A percentile compares a stretch with the other conserved stretches of the same genome.
Evolutionary conservation across 139 green algal species (phyloP).

Genomic region (Coccomyxa sp.): DNA sequence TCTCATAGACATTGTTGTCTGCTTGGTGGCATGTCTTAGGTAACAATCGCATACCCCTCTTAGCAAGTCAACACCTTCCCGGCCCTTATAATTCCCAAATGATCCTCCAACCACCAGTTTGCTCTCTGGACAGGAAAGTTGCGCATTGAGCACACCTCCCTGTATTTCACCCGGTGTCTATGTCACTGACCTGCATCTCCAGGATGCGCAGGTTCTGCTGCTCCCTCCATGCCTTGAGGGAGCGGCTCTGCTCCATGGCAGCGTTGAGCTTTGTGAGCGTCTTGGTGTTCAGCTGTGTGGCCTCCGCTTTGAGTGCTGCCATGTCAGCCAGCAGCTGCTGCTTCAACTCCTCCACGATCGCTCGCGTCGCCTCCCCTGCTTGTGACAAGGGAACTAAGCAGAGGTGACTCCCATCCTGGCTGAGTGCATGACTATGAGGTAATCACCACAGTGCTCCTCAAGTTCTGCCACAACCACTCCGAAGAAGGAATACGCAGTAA

Average conservation of each 20-base stretch:
- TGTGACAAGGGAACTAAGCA: no score
- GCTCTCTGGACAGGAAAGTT: no score
- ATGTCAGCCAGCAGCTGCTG: neutral
- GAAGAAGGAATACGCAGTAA: no score
- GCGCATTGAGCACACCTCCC: no score
- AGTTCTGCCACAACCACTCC: no score
- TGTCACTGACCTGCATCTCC: neutral
- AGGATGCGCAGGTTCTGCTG: neutral
- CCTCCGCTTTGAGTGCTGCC: neutral
- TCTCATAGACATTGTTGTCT: neutral
- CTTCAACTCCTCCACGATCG: neutral
- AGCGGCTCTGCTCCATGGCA: neutral
- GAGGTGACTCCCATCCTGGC: no score
- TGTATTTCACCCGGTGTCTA: no score
- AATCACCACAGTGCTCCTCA: no score
- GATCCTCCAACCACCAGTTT: neutral
- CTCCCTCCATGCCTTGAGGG: neutral
- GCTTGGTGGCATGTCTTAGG: neutral
- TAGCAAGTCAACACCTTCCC: neutral
- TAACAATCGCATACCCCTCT: neutral
- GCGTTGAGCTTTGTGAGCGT: neutral
- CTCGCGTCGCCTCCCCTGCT: neutral
- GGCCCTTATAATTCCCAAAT: neutral
- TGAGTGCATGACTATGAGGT: no score
- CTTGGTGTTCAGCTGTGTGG: neutral